A percentile compares a stretch with the other conserved stretches of the same genome.
Conservation (phyloP, 768 basidiomycete genomes). For the Paxillus ammoniavirescens region DNA sequence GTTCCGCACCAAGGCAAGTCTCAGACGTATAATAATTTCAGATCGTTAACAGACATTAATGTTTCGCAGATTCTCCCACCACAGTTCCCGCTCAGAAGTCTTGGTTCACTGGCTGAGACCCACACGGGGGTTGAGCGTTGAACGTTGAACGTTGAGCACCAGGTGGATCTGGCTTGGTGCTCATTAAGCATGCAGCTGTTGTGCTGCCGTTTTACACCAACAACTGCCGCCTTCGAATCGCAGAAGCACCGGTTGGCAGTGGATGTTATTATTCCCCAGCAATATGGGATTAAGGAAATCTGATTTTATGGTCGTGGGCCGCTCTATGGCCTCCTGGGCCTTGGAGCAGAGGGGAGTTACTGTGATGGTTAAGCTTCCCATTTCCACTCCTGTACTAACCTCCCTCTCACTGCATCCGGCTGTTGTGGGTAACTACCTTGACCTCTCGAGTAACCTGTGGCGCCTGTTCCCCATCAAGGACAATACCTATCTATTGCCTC, state of each 20-base stretch:
- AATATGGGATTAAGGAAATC: conserved; percentile 19
- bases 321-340: conserved; percentile 11
- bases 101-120: no score
- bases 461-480: no score
- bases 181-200: not conserved
- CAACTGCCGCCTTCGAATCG: conserved; percentile 18
- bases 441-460: no score
- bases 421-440: no score
- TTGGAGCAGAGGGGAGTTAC: not conserved
- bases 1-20: no score
- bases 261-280: conserved; percentile 15
- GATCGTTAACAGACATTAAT: no score
- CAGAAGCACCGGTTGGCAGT: not conserved
- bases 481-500: no score
- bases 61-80: no score
- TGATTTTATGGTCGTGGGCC: conserved; percentile 16
- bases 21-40: no score
- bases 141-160: no score
- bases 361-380: not conserved
- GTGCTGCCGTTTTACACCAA: not conserved
- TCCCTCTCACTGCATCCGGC: not conserved
- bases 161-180: not conserved
- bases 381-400: not conserved
- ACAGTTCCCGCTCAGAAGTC: no score
- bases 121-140: no score